Evolutionary conservation across 2,329 filamentous ascomycete species (phyloP), one percentile per base, ranked within the genome.

Genomic region (Didymosphaeria variabile): DNA sequence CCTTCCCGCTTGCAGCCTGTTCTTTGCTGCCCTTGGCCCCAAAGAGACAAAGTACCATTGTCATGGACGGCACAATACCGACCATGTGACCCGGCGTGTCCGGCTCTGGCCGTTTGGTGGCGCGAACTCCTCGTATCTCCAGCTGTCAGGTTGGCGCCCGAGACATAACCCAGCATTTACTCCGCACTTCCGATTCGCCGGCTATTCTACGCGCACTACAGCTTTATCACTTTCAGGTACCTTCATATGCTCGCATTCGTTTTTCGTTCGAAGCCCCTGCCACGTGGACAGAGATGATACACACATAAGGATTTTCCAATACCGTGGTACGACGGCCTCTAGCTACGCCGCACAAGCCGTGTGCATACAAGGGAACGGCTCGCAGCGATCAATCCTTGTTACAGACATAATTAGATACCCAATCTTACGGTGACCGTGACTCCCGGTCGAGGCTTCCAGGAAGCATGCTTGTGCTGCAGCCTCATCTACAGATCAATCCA

Each of bases 101-200:
- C 38, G 38, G 49, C 36, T 50, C 50, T 53, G 21, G 38, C 38
- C 38, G 12, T 31, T 32, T 32, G 10, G 40, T 34, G 53, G 40
- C 40, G 40, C 53, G 26, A 23, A 19, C 29, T 26, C 29, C 40
- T 45, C 52, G 52, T 55, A 46, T 46, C 29, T 32, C 32, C 40
- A 55, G 40, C 42, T 38, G 31, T 55, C 40, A 45, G 42, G 38
- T n/a, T 29, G 23, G 47, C 53, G 40, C 53, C 31, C 53, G 19
- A 19, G 42, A 38, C 53, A 10, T 10, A 38, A 42, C 53, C 42
- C 31, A 47, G 53, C 31, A 19, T 26, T 13, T 15, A 46, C 5
- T n/a, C 36, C 17, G 21, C 12, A 17, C n/a, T 32, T 55, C 26
- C 29, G 21, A 46, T 55, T 55, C 21, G 40, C 34, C 9, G n/a